Evolutionary conservation across 1,139 yeast species (phyloP).

Genomic region (Suhomyces yuchorum): DNA sequence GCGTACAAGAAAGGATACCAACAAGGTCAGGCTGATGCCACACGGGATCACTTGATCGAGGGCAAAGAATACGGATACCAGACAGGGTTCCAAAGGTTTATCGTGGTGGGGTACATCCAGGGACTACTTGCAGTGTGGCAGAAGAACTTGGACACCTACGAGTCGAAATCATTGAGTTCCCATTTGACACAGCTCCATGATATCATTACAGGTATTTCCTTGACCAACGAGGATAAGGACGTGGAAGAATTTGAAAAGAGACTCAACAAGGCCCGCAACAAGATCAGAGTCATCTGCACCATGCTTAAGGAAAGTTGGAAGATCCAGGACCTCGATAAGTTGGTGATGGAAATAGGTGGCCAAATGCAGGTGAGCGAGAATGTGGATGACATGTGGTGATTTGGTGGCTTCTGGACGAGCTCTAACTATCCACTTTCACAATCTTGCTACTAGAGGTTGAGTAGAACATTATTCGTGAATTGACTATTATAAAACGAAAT

Average conservation of each 20-base stretch:
- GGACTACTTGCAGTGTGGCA: slow-evolving; percentile 53
- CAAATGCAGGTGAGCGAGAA: slow-evolving; percentile 41
- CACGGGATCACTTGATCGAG: slow-evolving; percentile 51
- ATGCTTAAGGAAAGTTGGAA: slow-evolving; percentile 39
- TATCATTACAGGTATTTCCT: slow-evolving; percentile 28
- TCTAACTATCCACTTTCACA: no score
- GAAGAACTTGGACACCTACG: slow-evolving; percentile 20
- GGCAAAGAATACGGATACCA: slow-evolving; percentile 81
- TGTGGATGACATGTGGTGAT: slow-evolving; percentile 49
- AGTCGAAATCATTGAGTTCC: slow-evolving; percentile 20
- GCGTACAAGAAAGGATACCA: slow-evolving; percentile 62
- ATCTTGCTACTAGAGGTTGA: no score
- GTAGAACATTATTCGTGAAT: no score
- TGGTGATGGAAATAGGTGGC: slow-evolving; percentile 44
- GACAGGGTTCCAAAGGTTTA: slow-evolving; percentile 72
- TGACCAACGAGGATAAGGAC: slow-evolving; percentile 42
- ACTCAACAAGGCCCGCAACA: slow-evolving; percentile 52
- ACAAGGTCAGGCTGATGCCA: slow-evolving; percentile 54
- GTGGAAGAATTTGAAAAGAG: slow-evolving; percentile 51
- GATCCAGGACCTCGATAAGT: slow-evolving; percentile 34
- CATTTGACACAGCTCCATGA: slow-evolving; percentile 35
- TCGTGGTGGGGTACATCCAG: slow-evolving; percentile 62
- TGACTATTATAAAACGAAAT: slow-evolving; percentile 23
- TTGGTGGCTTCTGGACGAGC: not conserved
- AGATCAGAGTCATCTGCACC: slow-evolving; percentile 48